These are phyloP conservation scores for Hyaloperonospora brassicae DNA, from an alignment of 352 stramenopile genomes.

Conservation along the genomic window DNA sequence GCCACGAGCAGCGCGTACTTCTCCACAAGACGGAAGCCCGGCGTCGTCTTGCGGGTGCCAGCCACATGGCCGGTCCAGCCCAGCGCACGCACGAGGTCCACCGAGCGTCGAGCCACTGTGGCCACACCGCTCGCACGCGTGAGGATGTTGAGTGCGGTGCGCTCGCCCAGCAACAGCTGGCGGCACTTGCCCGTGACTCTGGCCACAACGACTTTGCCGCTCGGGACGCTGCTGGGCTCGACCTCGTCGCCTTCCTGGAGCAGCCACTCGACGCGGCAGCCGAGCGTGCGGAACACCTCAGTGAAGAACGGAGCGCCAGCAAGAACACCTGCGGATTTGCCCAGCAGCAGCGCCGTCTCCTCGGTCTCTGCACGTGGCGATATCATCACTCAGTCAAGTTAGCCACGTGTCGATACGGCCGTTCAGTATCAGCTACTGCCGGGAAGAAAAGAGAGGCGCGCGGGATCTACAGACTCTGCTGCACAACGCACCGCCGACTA, in stretches of 20 bases:
- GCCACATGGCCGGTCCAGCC: conserved; percentile 92
- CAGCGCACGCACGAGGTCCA: conserved; percentile 52
- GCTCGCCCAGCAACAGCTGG: conserved; percentile 92
- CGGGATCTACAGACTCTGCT: too few relatives aligned
- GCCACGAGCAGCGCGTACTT: conserved; percentile 98
- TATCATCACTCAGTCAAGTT: too few relatives aligned
- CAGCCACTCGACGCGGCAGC: conserved; percentile 89
- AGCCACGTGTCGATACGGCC: too few relatives aligned
- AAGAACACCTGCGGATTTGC: conserved; percentile 92
- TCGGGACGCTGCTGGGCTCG: conserved; percentile 28
- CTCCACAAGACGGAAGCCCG: conserved; percentile 96
- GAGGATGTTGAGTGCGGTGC: conserved; percentile 96
- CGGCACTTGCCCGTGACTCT: conserved; percentile 92
- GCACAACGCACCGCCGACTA: conserved; percentile 81
- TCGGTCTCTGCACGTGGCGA: conserved; percentile 32
- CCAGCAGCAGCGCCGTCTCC: conserved; percentile 81
- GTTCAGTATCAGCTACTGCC: not conserved
- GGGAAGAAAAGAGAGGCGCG: not conserved
- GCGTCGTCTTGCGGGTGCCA: conserved; percentile 97
- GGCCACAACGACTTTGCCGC: conserved; percentile 87
- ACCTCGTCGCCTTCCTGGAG: conserved; percentile 62
- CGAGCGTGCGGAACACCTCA: conserved; percentile 88
- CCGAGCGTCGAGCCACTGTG: conserved; percentile 68
- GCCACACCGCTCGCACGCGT: conserved; percentile 93
- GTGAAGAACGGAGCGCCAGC: conserved; percentile 94